phyloP scores from a whole-genome alignment of 352 stramenopile species.

The Pythium brassicae region DNA sequence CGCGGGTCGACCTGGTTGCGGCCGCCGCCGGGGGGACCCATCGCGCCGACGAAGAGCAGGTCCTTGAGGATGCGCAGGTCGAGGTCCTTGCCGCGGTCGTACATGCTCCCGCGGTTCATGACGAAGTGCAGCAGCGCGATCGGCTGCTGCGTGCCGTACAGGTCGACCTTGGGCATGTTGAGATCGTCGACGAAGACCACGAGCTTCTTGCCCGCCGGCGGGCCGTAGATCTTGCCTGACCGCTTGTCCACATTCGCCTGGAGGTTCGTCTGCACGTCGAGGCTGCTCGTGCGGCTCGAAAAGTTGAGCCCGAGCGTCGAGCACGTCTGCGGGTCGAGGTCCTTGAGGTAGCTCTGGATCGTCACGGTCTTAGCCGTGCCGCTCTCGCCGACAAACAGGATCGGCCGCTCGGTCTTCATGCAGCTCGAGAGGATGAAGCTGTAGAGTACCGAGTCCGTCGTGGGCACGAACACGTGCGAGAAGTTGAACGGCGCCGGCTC shows the following conservation, averaged over 20 bases:
- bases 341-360: slow-evolving; percentile 92
- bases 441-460: slow-evolving; percentile 93
- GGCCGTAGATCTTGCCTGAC: slow-evolving; percentile 93
- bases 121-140: slow-evolving; percentile 94
- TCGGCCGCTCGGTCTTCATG: slow-evolving; percentile 83
- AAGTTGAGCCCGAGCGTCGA: slow-evolving; percentile 90
- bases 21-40: slow-evolving; percentile 93
- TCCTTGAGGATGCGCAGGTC: slow-evolving; percentile 93
- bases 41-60: slow-evolving; percentile 91
- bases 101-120: slow-evolving; percentile 89
- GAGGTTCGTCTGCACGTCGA: slow-evolving; percentile 93
- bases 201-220: slow-evolving; percentile 91
- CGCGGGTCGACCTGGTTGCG: slow-evolving; percentile 93
- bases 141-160: slow-evolving; percentile 95
- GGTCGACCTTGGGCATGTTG: slow-evolving; percentile 96
- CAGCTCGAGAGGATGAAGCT: slow-evolving; percentile 88
- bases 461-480: slow-evolving; percentile 94
- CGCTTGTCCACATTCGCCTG: slow-evolving; percentile 96
- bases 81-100: slow-evolving; percentile 94
- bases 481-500: slow-evolving; percentile 94
- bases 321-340: slow-evolving; percentile 63
- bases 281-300: slow-evolving; percentile 89
- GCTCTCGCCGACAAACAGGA: slow-evolving; percentile 93
- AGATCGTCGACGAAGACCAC: slow-evolving; percentile 95
- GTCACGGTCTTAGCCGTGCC: slow-evolving; percentile 95